Evolutionary conservation across 148 eudicot genomes (phyloP), one percentile per base, ranked within the genome.

Genomic region (Rhododendron henanense): DNA sequence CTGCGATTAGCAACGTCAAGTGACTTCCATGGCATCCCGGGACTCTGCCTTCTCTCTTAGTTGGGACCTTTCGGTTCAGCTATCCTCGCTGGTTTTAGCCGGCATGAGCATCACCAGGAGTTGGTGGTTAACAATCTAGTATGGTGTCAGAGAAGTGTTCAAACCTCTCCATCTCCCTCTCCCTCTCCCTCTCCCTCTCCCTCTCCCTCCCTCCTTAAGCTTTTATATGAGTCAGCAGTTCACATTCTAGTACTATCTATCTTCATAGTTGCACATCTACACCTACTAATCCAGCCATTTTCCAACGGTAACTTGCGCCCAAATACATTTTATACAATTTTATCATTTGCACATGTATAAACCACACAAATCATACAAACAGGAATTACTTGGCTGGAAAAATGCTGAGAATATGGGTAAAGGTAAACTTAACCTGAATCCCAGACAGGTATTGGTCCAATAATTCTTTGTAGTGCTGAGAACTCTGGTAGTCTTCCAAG

Each of bases 401-500:
- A 31, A 71, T 71, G 76, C 76, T 33, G 39, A 71, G 76, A 71
- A 71, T 35, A 31, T 5, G 35, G 39, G 37, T n/a, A 65, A 65
- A 71, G 33, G 33, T 67, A 21, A 28, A 50, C 15, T 48, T n/a
- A 79, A 94, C 98, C 95, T 95, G 88, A 88, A 95, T 91, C 69
- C 98, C 98, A 78, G 98, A 94, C 61, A 94, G 77, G 89, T 88
- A 95, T 75, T 95, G 96, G 23, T 94, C 93, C 84, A 93, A 10
- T 51, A 91, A 83, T 82, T 92, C 94, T 69, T 88, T 87, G 83
- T 87, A 78, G 45, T 87, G 92, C 84, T 85, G 89, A 86, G 88
- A 78, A 87, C 89, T 78, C 75, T 83, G 86, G 81, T 57, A 51
- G 84, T 94, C 92, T 90, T 90, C 94, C 88, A 95, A 90, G 84